Base-by-base conservation (phyloP, 495 filamentous ascomycete genomes). In the Penicillium lagena region DNA sequence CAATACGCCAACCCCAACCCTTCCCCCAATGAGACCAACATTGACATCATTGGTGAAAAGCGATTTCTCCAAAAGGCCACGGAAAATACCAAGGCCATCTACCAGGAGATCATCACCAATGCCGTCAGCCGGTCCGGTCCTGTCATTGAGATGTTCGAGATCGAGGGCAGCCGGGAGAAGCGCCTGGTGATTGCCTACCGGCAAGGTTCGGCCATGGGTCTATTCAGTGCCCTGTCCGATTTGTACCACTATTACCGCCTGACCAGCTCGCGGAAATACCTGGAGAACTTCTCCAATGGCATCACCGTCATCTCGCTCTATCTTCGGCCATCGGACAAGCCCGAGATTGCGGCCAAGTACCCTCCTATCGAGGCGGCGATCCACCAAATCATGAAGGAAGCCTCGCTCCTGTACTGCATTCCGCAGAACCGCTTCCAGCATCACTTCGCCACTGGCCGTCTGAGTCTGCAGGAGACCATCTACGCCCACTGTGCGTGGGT, bases 171-270 rank as follows among this genome's bases (percentile, higher is more conserved):
- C 35, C 78, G 82, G 39, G 94, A 97, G 72, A 96, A 94, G 77
- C 69, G 93, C 53, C 72, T 98, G 45, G 90, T 98, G 46, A 81
- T 97, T 57, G 94, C 89, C 31, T 96, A 95, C 71, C 88, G 89
- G 37, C 85, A 90, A 49, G 81, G 90, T 39, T 95, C 91, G 8
- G 94, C 93, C 15, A 78, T 90, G 65, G 94, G 93, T 33, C 69
- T 98, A 53, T 98, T 98, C 73, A 95, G 90, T 51, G 90, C 93
- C 15, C 67, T 98, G 43, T 95, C 88, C 47, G 94, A 97, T 63
- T 73, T 98, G 15, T 98, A 98, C 67, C 93, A 98, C 70, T 96
- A 96, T 75, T 97, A 98, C 59, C 94, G 94, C 17, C 79, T 96
- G 39, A 97, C 93, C 2, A 95, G 88, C 62, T 89, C 93, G 2